phyloP scores from a whole-genome alignment of 2,329 filamentous ascomycete genomes.

The Ophiostoma himal-ulmi region DNA sequence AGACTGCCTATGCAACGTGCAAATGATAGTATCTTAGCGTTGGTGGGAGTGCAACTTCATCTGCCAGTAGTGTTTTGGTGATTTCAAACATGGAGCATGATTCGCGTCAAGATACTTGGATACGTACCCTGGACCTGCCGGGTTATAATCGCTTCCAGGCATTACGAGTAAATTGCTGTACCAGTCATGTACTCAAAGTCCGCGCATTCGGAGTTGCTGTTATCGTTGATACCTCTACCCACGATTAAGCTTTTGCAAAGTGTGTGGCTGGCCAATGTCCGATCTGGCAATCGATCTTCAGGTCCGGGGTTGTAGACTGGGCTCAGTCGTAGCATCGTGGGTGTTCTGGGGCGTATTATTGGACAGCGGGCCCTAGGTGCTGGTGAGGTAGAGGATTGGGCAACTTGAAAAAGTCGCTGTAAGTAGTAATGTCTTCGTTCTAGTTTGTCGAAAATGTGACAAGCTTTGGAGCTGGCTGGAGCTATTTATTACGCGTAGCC shows the following conservation, averaged over 20 bases:
- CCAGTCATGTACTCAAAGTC: background rate
- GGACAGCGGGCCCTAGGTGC: background rate
- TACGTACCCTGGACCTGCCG: background rate
- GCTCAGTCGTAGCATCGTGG: background rate
- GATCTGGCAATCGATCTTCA: constrained; percentile 5
- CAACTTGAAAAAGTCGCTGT: background rate
- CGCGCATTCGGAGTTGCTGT: background rate
- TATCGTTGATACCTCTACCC: background rate
- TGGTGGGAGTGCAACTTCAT: background rate
- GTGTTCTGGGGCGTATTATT: background rate
- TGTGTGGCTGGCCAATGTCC: background rate
- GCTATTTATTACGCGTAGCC: background rate
- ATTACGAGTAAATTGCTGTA: background rate
- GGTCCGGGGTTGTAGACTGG: background rate
- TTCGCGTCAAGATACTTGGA: background rate
- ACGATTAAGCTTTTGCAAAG: background rate
- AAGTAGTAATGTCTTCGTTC: constrained; percentile 1
- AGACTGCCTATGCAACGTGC: background rate
- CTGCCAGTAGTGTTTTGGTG: background rate
- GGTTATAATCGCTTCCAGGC: background rate
- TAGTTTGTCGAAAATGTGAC: background rate
- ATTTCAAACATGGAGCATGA: background rate
- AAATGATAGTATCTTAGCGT: background rate
- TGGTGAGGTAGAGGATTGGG: background rate
- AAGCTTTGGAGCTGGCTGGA: background rate